Conservation (phyloP, 148 eudicot genomes). For the Vaccinium myrtillus region DNA sequence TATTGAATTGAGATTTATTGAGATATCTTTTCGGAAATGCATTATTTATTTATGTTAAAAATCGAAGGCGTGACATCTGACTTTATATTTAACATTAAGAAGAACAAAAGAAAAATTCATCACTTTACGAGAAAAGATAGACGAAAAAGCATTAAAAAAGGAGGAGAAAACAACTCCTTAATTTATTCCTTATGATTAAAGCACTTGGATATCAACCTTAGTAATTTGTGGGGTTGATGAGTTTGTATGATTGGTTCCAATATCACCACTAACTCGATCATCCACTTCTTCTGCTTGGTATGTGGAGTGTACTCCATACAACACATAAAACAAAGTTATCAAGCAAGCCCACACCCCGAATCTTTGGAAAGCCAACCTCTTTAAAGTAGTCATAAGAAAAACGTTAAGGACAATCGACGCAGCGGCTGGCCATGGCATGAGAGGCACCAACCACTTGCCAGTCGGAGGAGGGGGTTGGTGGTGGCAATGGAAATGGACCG, state of each 20-base stretch:
- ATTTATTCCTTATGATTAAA: constrained; percentile 13
- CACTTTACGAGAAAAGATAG: too few species aligned
- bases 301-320: constrained; percentile 76
- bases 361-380: constrained; percentile 44
- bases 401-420: constrained; percentile 62
- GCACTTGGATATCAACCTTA: constrained; percentile 45
- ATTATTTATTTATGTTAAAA: too few species aligned
- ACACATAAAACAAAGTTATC: constrained; percentile 53
- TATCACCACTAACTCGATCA: constrained; percentile 25
- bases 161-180: background rate
- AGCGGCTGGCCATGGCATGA: constrained; percentile 87
- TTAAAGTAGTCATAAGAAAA: constrained; percentile 64
- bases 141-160: too few species aligned
- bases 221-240: constrained; percentile 30
- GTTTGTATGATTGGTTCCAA: constrained; percentile 22
- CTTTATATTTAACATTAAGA: too few species aligned
- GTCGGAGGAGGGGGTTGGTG: background rate
- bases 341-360: constrained; percentile 68
- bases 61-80: too few species aligned
- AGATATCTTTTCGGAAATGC: too few species aligned
- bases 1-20: too few species aligned
- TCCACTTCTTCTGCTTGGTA: constrained; percentile 52
- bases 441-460: constrained; percentile 53
- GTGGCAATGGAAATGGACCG: constrained; percentile 24
- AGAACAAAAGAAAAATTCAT: too few species aligned